phyloP scores from a whole-genome alignment of 345 rosid species.

The Excoecaria cochinchinensis region DNA sequence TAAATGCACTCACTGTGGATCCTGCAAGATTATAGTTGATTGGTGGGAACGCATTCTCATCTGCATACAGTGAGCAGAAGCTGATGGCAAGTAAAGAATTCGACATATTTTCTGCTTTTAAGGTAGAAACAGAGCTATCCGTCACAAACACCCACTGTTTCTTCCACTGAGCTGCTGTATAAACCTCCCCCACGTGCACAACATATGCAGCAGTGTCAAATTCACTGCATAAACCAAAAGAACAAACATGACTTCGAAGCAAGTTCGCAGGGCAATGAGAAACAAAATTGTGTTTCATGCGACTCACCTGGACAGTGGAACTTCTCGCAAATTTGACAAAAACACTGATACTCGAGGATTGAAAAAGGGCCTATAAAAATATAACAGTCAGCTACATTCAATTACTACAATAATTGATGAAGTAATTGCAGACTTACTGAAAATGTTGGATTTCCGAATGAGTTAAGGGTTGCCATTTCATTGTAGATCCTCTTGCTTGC shows the following conservation, averaged over 20 bases:
- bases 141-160: conserved; percentile 92
- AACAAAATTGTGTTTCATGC: conserved; percentile 1
- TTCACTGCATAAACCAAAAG: conserved; percentile 48
- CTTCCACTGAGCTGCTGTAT: conserved; percentile 48
- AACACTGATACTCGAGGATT: conserved; percentile 59
- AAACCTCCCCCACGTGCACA: conserved; percentile 75
- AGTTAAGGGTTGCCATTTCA: conserved; percentile 65
- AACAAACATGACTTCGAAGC: neutral
- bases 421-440: conserved; percentile 45
- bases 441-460: conserved; percentile 42
- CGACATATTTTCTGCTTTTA: conserved; percentile 44
- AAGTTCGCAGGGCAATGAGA: neutral
- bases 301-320: conserved; percentile 72
- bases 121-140: conserved; percentile 52
- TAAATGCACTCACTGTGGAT: conserved; percentile 58
- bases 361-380: conserved; percentile 72
- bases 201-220: conserved; percentile 77
- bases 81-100: conserved; percentile 74
- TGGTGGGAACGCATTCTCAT: conserved; percentile 45
- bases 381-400: conserved; percentile 20
- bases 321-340: conserved; percentile 63
- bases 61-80: conserved; percentile 57
- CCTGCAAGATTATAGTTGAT: conserved; percentile 74
- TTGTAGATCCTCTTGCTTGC: conserved; percentile 73
- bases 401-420: conserved; percentile 9